phyloP scores from a whole-genome alignment of 2,329 filamentous ascomycete species.

The Colletotrichum higginsianum region DNA sequence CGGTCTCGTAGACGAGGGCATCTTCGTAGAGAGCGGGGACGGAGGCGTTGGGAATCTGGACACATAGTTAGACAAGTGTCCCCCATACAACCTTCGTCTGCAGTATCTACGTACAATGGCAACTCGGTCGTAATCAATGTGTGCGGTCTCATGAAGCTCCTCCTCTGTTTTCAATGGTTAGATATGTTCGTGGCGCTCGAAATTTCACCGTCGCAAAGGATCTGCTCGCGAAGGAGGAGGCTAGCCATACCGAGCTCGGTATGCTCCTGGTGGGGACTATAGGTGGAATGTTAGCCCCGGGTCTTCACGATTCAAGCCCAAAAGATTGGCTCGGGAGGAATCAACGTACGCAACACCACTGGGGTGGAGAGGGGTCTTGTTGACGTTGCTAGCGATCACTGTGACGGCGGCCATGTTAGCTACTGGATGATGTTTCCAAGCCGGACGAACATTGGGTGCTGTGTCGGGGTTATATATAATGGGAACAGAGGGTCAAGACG shows the following conservation, averaged over 20 bases:
- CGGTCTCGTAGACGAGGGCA: slow-evolving; percentile 96
- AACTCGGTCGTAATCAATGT: slow-evolving; percentile 99
- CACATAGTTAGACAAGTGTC: slow-evolving; percentile 43
- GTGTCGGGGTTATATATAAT: slow-evolving; percentile 2
- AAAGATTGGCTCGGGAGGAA: background rate
- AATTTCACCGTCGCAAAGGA: slow-evolving; percentile 1
- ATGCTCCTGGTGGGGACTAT: slow-evolving; percentile 86
- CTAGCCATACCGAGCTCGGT: slow-evolving; percentile 83
- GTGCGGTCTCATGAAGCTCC: slow-evolving; percentile 93
- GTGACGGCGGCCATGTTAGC: slow-evolving; percentile 38
- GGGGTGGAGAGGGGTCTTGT: slow-evolving; percentile 94
- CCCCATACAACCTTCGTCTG: background rate
- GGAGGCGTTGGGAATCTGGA: slow-evolving; percentile 87
- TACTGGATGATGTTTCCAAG: background rate
- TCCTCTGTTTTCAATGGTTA: slow-evolving; percentile 71
- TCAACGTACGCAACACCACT: slow-evolving; percentile 88
- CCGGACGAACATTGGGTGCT: background rate
- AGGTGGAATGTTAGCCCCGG: slow-evolving; percentile 23
- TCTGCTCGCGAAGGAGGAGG: slow-evolving; percentile 13
- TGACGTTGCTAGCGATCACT: slow-evolving; percentile 77
- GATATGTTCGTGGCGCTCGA: slow-evolving; percentile 3
- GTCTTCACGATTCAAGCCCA: background rate
- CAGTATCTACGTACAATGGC: slow-evolving; percentile 78
- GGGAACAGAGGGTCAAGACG: background rate
- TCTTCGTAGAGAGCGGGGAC: slow-evolving; percentile 98